A percentile compares a stretch with the other conserved stretches of the same genome.
Evolutionary conservation across 345 rosid species (phyloP).

Genomic region (Microcos paniculata): DNA sequence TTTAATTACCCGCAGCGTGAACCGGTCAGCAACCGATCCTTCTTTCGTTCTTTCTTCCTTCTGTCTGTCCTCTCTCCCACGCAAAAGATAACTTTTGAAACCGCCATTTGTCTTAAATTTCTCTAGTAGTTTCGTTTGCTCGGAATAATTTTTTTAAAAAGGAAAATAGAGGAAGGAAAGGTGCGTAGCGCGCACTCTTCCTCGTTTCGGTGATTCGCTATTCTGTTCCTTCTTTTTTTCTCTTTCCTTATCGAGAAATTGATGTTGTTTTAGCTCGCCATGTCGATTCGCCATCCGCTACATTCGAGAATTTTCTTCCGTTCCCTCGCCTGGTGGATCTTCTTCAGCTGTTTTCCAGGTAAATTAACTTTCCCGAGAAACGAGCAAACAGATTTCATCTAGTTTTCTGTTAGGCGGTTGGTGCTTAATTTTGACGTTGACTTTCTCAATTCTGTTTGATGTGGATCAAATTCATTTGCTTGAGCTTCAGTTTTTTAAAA

Average conservation of each 20-base stretch:
- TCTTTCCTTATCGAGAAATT: background rate
- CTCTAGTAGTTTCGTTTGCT: too few relatives aligned
- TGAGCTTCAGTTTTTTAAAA: background rate
- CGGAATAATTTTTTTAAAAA: background rate
- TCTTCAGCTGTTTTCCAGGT: slow-evolving; percentile 39
- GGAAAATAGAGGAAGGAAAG: background rate
- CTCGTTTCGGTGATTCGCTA: slow-evolving; percentile 1
- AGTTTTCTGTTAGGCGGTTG: background rate
- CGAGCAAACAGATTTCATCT: slow-evolving; percentile 1
- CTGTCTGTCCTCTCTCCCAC: background rate
- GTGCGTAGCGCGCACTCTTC: slow-evolving; percentile 23
- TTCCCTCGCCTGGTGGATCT: slow-evolving; percentile 19
- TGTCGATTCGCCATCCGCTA: slow-evolving; percentile 4
- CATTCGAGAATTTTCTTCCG: slow-evolving; percentile 4
- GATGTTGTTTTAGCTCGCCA: background rate
- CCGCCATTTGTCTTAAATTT: background rate
- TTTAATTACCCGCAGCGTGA: slow-evolving; percentile 20
- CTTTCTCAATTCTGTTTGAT: background rate
- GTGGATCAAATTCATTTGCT: background rate
- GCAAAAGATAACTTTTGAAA: background rate
- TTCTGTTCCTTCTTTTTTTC: background rate
- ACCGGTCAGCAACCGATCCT: slow-evolving; percentile 17
- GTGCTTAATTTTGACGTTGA: background rate
- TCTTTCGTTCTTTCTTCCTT: background rate
- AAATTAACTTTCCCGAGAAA: slow-evolving; percentile 8